These are phyloP conservation scores for Collybiopsis luxurians DNA, from an alignment of 768 basidiomycete species.

Conservation along the genomic window DNA sequence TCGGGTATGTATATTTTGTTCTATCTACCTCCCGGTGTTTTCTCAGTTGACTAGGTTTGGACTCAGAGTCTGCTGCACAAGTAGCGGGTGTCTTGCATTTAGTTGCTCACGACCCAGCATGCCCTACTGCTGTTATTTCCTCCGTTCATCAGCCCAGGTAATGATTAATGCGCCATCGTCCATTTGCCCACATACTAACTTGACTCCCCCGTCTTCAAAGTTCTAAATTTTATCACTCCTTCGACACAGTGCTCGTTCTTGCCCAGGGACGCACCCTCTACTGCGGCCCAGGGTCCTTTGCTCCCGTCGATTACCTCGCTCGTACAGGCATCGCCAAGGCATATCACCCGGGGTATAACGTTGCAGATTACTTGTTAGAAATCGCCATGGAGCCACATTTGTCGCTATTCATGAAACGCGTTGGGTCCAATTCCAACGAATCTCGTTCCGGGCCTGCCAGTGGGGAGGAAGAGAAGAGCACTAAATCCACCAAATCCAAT, in stretches of 20 bases:
- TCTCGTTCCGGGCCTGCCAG: no score
- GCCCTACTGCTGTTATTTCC: slow-evolving; percentile 79
- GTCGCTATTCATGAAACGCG: slow-evolving; percentile 19
- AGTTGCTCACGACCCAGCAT: slow-evolving; percentile 66
- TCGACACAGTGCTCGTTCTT: slow-evolving; percentile 78
- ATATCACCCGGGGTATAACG: slow-evolving; percentile 82
- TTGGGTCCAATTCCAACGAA: no score
- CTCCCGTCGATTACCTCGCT: slow-evolving; percentile 66
- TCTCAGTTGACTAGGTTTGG: slow-evolving; percentile 50
- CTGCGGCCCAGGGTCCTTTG: slow-evolving; percentile 70
- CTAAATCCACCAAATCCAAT: no score
- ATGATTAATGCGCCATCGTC: slow-evolving; percentile 16
- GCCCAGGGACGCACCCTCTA: slow-evolving; percentile 78
- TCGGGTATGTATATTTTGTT: slow-evolving; percentile 33
- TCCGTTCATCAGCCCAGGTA: slow-evolving; percentile 90
- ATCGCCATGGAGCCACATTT: slow-evolving; percentile 70
- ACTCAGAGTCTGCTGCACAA: slow-evolving; percentile 83
- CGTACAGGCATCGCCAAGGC: slow-evolving; percentile 38
- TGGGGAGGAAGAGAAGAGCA: no score
- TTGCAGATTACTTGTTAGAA: slow-evolving; percentile 93
- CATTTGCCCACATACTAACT: neutral
- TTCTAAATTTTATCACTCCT: slow-evolving; percentile 81
- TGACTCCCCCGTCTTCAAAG: slow-evolving; percentile 27
- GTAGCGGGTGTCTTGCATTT: slow-evolving; percentile 75
- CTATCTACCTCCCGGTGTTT: neutral